These are phyloP conservation scores for Roridomyces roridus DNA, from an alignment of 768 basidiomycete genomes.

Conservation along the genomic window DNA sequence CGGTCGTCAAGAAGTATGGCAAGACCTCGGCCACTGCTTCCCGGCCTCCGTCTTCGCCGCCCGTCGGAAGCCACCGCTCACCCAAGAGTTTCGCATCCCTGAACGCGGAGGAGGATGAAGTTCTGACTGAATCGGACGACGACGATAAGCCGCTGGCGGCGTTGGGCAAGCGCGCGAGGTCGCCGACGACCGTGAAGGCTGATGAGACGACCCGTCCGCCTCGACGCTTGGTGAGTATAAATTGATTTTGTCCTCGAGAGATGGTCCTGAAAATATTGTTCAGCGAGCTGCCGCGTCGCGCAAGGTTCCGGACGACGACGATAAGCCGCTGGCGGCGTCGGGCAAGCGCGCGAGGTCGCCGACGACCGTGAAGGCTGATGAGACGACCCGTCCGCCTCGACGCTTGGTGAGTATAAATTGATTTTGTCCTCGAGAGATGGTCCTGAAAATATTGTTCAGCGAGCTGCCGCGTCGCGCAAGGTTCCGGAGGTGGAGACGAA, in stretches of 20 bases:
- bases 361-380: background rate
- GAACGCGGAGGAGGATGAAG: slow-evolving; percentile 17
- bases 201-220: slow-evolving; percentile 13
- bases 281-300: slow-evolving; percentile 8
- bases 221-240: slow-evolving; percentile 16
- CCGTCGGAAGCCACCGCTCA: background rate
- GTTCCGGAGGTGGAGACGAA: slow-evolving; percentile 7
- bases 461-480: slow-evolving; percentile 8
- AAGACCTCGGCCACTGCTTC: too few species aligned
- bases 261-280: too few species aligned
- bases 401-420: slow-evolving; percentile 11
- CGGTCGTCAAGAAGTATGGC: slow-evolving; percentile 13
- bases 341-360: slow-evolving; percentile 22
- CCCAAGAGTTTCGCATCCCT: slow-evolving; percentile 14
- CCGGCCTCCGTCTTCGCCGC: background rate
- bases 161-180: slow-evolving; percentile 18
- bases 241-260: too few species aligned
- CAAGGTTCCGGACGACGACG: slow-evolving; percentile 18
- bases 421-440: too few species aligned
- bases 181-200: slow-evolving; percentile 1
- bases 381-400: slow-evolving; percentile 10
- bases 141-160: slow-evolving; percentile 6
- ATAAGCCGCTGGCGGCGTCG: slow-evolving; percentile 2
- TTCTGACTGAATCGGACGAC: slow-evolving; percentile 17
- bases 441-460: background rate